Evolutionary conservation across 2,329 filamentous ascomycete genomes (phyloP), one percentile per base, ranked within the genome.

Genomic region (Teratosphaeria destructans): DNA sequence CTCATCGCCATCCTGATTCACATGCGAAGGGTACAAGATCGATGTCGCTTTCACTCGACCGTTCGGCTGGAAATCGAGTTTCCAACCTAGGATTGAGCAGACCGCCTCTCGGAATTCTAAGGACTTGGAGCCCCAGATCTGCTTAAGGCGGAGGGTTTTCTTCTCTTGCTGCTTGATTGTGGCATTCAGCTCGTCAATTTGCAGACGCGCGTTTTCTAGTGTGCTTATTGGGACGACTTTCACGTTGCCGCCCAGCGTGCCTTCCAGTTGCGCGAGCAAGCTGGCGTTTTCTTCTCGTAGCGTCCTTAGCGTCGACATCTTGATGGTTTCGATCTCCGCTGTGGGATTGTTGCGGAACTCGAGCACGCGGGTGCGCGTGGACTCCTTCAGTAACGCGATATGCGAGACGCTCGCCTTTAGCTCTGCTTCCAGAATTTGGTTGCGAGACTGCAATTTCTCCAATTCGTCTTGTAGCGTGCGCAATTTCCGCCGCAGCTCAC

Each of bases 51-150:
- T 87, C 75, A 96, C 95, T 69, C 95, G 93, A 52, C 94, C 94
- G 72, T 96, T 96, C n/a, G 92, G 91, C 72, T 96, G 87, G 72
- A 99, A 97, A 35, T 94, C 91, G 12, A 97, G 85, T 57, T 93
- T 93, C 88, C 92, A 99, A 0, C 94, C 94, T 0, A 99, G 81
- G 0, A 96, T 87, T 23, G 86, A 90, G 63, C 92, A 92, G 60
- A 99, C 92, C 35, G 92, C 90, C 75, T 97, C 91, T 56, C 95
- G 90, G 77, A 99, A 97, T 76, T 99, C 94, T 67, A 88, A 85
- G 1, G 89, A 91, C 73, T 97, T 99, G 65, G 88, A 84, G 0
- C 84, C 84, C 88, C 90, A 99, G 60, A 97, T 94, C 70, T 96
- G 89, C 67, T 95, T 95, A 12, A 97, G 84, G 1, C 94, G 88